Percentiles rank a stretch among this genome's conserved stretches.
These are phyloP conservation scores for Plasmodium sp. DNA, from an alignment of 169 alveolate species.

Conservation along the genomic window DNA sequence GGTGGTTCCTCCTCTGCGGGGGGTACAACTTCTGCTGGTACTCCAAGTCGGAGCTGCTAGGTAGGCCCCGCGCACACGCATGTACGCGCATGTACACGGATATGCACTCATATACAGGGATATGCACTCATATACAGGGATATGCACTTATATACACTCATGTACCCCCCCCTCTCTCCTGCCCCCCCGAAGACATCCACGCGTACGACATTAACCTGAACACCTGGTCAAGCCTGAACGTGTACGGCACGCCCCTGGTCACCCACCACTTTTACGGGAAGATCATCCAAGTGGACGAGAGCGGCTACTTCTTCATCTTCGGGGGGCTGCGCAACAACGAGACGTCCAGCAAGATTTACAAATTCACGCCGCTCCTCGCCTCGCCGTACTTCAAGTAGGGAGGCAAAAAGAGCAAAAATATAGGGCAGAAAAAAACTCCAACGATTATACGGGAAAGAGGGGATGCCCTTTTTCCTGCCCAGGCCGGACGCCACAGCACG, in stretches of 20 bases:
- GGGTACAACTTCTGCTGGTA: conserved; percentile 62
- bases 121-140: background rate
- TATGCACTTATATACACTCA: background rate
- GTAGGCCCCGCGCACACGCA: background rate
- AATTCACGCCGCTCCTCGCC: conserved; percentile 32
- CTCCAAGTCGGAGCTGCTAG: conserved; percentile 13
- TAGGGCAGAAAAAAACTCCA: background rate
- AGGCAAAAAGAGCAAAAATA: background rate
- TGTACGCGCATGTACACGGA: background rate
- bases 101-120: background rate
- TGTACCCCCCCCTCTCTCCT: background rate
- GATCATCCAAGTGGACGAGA: conserved; percentile 44
- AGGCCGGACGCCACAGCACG: background rate
- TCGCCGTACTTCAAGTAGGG: conserved; percentile 24
- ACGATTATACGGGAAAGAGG: background rate
- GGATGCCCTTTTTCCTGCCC: background rate
- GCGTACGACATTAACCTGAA: conserved; percentile 66
- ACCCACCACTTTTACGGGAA: conserved; percentile 66
- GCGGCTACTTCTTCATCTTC: conserved; percentile 62
- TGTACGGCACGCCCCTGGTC: conserved; percentile 42
- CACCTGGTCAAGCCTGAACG: conserved; percentile 43
- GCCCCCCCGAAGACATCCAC: conserved; percentile 16
- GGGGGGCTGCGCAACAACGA: conserved; percentile 70
- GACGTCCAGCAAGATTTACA: conserved; percentile 27
- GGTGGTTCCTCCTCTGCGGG: conserved; percentile 68